phyloP scores from a whole-genome alignment of 805 yeast species.

The Teunomyces funiuensis region DNA sequence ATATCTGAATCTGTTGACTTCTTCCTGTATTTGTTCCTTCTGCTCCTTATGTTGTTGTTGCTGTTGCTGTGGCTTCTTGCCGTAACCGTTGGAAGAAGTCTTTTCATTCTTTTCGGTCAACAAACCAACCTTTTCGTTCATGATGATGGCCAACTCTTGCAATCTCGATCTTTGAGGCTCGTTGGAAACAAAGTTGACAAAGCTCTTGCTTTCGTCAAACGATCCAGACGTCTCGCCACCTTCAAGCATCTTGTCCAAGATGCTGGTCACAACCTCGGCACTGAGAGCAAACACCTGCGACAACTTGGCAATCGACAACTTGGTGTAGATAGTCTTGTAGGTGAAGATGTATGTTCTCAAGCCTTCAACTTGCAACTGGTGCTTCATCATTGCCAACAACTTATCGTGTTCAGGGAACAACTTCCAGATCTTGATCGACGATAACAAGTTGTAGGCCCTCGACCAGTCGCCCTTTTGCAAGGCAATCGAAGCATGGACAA shows the following conservation, averaged over 20 bases:
- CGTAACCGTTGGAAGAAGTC: conserved; percentile 73
- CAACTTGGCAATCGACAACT: conserved; percentile 67
- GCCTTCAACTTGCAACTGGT: conserved; percentile 84
- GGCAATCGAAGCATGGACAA: conserved; percentile 87
- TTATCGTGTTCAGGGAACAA: conserved; percentile 68
- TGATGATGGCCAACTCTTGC: conserved; percentile 81
- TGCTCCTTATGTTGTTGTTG: conserved; percentile 18
- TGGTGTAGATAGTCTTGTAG: conserved; percentile 72
- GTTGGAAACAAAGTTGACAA: conserved; percentile 61
- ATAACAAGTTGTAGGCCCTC: conserved; percentile 67
- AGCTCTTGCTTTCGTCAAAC: conserved; percentile 63
- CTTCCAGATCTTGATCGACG: conserved; percentile 82
- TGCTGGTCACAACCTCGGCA: conserved; percentile 53
- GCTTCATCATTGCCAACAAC: conserved; percentile 68
- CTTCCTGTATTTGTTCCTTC: conserved; percentile 35
- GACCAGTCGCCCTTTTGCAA: conserved; percentile 90
- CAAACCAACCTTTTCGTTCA: conserved; percentile 78
- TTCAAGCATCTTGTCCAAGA: conserved; percentile 73
- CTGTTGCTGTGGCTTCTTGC: conserved; percentile 37
- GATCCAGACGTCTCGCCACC: conserved; percentile 75
- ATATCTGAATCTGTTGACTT: conserved; percentile 41
- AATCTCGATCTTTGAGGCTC: conserved; percentile 80
- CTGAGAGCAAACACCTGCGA: conserved; percentile 65
- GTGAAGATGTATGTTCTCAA: conserved; percentile 89
- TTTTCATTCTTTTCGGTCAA: conserved; percentile 84